Conservation (phyloP, 805 yeast species). For the Saccharomycopsis sp. region DNA sequence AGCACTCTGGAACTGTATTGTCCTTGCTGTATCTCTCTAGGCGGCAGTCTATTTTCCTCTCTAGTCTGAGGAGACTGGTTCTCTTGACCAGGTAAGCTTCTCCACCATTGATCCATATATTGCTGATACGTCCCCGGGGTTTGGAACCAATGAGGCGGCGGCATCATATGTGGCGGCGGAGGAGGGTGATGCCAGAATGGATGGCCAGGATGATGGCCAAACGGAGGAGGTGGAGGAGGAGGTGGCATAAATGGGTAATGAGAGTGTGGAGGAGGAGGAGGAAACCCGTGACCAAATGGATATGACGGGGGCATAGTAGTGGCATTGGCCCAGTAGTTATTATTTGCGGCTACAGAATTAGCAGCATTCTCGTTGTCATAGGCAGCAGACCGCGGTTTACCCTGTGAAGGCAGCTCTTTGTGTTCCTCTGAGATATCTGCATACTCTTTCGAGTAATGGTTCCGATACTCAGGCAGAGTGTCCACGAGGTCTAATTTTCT, state of each 20-base stretch:
- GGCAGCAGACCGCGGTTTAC: not conserved
- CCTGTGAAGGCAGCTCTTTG: not conserved
- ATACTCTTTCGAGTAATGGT: not conserved
- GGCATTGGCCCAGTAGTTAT: not conserved
- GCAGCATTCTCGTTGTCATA: not conserved
- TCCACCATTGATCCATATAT: not conserved
- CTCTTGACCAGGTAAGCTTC: not conserved
- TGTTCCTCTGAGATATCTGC: not conserved
- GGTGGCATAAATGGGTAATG: constrained; percentile 1
- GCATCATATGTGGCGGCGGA: not conserved
- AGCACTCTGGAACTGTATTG: not conserved
- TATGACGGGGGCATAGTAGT: not conserved
- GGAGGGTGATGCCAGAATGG: not conserved
- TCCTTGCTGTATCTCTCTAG: not conserved
- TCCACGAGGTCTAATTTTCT: not conserved
- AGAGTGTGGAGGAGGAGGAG: not conserved
- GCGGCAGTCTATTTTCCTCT: not conserved
- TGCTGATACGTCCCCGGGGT: not conserved
- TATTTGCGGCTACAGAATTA: not conserved
- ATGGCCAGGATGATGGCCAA: not conserved
- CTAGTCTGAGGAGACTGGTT: not conserved
- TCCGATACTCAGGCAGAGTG: not conserved
- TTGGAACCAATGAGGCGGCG: not conserved
- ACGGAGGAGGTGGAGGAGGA: not conserved
- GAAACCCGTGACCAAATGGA: not conserved